Percentiles rank a stretch among this genome's conserved stretches.
Conservation (phyloP, 139 green algal genomes). For the Chlamydomonas sphaeroides region DNA sequence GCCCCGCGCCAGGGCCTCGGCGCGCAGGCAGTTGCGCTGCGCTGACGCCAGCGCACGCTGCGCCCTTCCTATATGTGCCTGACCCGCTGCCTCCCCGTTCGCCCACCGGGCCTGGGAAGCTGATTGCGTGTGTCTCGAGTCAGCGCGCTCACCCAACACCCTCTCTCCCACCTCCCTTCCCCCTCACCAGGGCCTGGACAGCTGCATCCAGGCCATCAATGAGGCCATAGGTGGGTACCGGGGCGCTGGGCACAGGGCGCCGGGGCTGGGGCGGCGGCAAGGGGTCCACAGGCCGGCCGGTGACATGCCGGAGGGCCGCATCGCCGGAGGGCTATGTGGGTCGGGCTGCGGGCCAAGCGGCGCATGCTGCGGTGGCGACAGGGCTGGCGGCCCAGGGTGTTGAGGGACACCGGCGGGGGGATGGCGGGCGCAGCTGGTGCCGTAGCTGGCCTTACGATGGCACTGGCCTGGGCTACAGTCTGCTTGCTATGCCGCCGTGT, state of each 20-base stretch:
- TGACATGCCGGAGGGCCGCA: background rate
- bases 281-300: too few relatives aligned
- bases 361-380: background rate
- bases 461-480: background rate
- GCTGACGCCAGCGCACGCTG: too few relatives aligned
- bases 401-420: background rate
- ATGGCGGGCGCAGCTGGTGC: background rate
- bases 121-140: too few relatives aligned
- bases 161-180: background rate
- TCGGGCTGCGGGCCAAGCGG: background rate
- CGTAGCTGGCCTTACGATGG: too few relatives aligned
- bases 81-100: background rate
- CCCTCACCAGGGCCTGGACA: background rate
- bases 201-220: slow-evolving; percentile 16
- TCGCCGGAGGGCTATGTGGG: background rate
- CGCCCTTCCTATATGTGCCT: background rate
- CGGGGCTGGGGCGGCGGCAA: too few relatives aligned
- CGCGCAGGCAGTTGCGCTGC: too few relatives aligned
- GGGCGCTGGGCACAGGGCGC: too few relatives aligned
- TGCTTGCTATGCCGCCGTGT: background rate
- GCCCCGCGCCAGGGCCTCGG: too few relatives aligned
- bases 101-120: background rate
- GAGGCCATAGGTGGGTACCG: slow-evolving; percentile 7
- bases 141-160: too few relatives aligned
- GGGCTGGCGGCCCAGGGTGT: background rate